These are phyloP conservation scores for Lepidium africanum DNA, from an alignment of 345 rosid species.

Conservation along the genomic window DNA sequence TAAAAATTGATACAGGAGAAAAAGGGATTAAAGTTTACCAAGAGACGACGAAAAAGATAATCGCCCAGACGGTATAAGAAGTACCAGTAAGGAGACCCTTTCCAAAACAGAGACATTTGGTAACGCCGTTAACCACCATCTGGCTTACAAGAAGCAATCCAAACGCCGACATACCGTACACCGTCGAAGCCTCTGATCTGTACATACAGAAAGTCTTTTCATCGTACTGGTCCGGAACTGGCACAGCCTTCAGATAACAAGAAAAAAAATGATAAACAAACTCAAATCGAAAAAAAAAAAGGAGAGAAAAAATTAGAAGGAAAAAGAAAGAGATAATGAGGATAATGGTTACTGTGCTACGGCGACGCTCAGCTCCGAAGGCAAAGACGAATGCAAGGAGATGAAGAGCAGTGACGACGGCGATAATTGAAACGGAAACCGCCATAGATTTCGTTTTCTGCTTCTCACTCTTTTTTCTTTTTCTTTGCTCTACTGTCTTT, in stretches of 20 bases:
- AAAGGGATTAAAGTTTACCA: slow-evolving; percentile 42
- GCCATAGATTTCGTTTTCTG: slow-evolving; percentile 41
- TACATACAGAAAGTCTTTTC: slow-evolving; percentile 65
- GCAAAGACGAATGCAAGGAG: slow-evolving; percentile 90
- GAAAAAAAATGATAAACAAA: not conserved
- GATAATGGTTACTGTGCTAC: slow-evolving; percentile 56
- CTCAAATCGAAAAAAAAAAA: not conserved
- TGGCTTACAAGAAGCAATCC: slow-evolving; percentile 73
- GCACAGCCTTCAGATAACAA: slow-evolving; percentile 40
- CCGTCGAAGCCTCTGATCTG: slow-evolving; percentile 69
- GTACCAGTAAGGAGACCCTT: slow-evolving; percentile 65
- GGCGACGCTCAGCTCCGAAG: slow-evolving; percentile 94
- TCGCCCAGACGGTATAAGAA: slow-evolving; percentile 51
- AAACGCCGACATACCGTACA: slow-evolving; percentile 78
- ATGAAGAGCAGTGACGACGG: slow-evolving; percentile 54
- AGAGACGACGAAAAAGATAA: slow-evolving; percentile 75
- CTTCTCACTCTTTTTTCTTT: not conserved
- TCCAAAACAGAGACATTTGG: slow-evolving; percentile 85
- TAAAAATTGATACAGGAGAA: no score
- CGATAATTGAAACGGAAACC: slow-evolving; percentile 52
- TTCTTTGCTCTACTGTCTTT: not conserved
- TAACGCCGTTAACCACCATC: slow-evolving; percentile 55
- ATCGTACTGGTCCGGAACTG: slow-evolving; percentile 69
- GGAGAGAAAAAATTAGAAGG: not conserved
- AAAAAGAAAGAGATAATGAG: not conserved